Evolutionary conservation across 2,329 filamentous ascomycete genomes (phyloP).

Genomic region (Fusarium sororula): DNA sequence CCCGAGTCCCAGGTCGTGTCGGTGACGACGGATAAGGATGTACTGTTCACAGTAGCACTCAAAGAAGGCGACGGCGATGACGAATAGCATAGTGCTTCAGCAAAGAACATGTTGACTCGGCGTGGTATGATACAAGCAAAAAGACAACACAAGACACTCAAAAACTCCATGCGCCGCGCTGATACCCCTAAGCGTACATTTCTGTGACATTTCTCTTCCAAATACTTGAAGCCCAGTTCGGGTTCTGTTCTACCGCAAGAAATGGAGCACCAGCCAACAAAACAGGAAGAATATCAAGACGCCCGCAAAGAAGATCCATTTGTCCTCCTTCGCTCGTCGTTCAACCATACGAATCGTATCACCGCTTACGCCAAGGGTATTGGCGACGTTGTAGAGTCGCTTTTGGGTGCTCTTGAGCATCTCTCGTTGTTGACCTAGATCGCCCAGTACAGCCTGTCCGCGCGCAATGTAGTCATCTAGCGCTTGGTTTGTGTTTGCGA

Average conservation of each 20-base stretch:
- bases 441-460: slow-evolving; percentile 87
- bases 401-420: slow-evolving; percentile 95
- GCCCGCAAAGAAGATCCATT: slow-evolving; percentile 95
- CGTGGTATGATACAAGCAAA: slow-evolving; percentile 26
- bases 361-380: slow-evolving; percentile 90
- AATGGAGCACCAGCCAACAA: slow-evolving; percentile 91
- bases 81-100: slow-evolving; percentile 22
- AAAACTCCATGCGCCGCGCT: slow-evolving; percentile 44
- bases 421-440: slow-evolving; percentile 88
- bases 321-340: slow-evolving; percentile 89
- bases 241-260: slow-evolving; percentile 61
- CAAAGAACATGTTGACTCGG: slow-evolving; percentile 2
- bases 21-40: slow-evolving; percentile 69
- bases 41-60: slow-evolving; percentile 80
- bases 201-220: slow-evolving; percentile 8
- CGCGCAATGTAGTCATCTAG: slow-evolving; percentile 94
- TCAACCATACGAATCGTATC: slow-evolving; percentile 99
- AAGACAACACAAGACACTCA: slow-evolving; percentile 22
- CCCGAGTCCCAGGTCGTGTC: slow-evolving; percentile 67
- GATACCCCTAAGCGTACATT: slow-evolving; percentile 33
- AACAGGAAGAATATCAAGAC: slow-evolving; percentile 89
- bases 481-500: slow-evolving; percentile 80
- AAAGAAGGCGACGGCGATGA: slow-evolving; percentile 49
- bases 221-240: neutral
- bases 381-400: slow-evolving; percentile 89